phyloP scores from a whole-genome alignment of 371 early-diverging fungal species.

The Mucor mucedo region DNA sequence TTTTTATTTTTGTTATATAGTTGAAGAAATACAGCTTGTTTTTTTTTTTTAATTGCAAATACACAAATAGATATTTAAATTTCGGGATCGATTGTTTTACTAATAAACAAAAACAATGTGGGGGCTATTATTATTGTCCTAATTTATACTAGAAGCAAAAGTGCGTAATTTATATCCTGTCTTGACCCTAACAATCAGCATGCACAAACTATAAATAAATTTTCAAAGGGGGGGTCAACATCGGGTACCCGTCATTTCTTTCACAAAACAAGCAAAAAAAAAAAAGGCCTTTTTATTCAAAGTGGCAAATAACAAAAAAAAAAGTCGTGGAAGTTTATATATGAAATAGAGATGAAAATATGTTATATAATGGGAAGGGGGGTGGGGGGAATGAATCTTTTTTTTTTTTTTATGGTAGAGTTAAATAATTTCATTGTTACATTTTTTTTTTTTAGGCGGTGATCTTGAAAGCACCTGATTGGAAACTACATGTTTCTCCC shows the following conservation, averaged over 20 bases:
- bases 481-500: slow-evolving; percentile 32
- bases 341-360: slow-evolving; percentile 3
- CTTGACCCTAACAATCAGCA: background rate
- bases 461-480: slow-evolving; percentile 32
- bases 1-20: too few relatives aligned
- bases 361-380: background rate
- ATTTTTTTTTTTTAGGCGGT: slow-evolving; percentile 18
- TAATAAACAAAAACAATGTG: background rate
- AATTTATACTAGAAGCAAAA: slow-evolving; percentile 1
- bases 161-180: background rate
- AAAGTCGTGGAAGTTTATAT: background rate
- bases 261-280: background rate
- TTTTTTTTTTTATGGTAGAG: background rate
- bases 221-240: background rate
- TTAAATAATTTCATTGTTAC: slow-evolving; percentile 13
- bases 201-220: background rate
- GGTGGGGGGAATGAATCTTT: background rate
- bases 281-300: background rate
- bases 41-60: too few relatives aligned
- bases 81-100: too few relatives aligned
- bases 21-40: slow-evolving; percentile 4
- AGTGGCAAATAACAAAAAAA: background rate
- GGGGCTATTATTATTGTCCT: too few relatives aligned
- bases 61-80: too few relatives aligned
- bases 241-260: background rate